These are phyloP conservation scores for Chaetomium fimeti DNA, from an alignment of 495 filamentous ascomycete species.

Conservation along the genomic window DNA sequence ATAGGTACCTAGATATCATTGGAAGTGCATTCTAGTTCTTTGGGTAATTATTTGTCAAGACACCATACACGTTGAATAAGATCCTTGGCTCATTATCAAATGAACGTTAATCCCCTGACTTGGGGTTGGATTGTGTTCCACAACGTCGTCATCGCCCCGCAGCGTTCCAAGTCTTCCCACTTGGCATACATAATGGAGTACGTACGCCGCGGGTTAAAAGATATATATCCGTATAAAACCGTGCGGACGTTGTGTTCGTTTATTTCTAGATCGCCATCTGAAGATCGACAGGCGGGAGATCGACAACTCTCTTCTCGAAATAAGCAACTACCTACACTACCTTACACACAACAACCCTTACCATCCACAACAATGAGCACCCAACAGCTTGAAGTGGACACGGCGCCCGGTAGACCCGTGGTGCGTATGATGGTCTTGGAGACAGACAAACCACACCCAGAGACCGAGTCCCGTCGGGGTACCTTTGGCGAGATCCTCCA, in stretches of 20 bases:
- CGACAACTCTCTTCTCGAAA: neutral
- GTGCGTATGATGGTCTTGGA: slow-evolving; percentile 38
- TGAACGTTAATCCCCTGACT: no score
- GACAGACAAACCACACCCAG: slow-evolving; percentile 34
- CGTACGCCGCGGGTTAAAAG: neutral
- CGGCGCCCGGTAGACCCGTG: neutral
- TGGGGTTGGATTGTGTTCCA: neutral
- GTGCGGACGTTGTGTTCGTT: neutral
- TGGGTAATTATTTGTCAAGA: no score
- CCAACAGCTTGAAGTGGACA: neutral
- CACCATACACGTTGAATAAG: no score
- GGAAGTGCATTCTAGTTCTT: no score
- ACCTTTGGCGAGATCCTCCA: slow-evolving; percentile 35
- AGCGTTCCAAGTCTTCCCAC: neutral
- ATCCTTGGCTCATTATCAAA: no score
- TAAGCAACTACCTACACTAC: no score
- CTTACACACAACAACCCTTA: neutral
- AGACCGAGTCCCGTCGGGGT: slow-evolving; percentile 26
- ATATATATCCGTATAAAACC: neutral
- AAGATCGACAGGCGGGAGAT: neutral
- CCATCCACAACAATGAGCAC: neutral
- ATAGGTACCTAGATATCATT: no score
- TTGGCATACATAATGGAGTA: neutral
- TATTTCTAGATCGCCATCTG: neutral
- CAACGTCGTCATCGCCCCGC: slow-evolving; percentile 5